Percentiles rank a stretch among this genome's conserved stretches.
Conservation (phyloP, 2,329 filamentous ascomycete genomes). For the Botrytis squamosa region DNA sequence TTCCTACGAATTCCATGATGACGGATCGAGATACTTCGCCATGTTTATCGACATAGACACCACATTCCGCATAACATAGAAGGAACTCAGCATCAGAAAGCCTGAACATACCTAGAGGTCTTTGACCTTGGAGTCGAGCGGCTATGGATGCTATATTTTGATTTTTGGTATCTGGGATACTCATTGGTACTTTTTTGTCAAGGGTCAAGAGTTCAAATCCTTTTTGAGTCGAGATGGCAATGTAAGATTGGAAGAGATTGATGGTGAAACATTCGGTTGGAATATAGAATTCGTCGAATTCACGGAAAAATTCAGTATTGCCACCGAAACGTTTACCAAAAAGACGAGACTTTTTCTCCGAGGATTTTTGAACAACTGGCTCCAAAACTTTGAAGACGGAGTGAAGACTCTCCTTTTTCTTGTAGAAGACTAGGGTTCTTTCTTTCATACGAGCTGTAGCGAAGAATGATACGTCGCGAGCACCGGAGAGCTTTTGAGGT, state of each 20-base stretch:
- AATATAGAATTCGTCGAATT: constrained; percentile 98
- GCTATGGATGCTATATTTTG: constrained; percentile 86
- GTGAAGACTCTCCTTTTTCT: constrained; percentile 87
- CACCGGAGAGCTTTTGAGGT: constrained; percentile 84
- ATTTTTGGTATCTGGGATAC: constrained; percentile 80
- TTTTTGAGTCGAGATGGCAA: constrained; percentile 86
- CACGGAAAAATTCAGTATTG: constrained; percentile 91
- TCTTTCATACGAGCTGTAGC: constrained; percentile 97
- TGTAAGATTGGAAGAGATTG: constrained; percentile 92
- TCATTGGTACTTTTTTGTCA: constrained; percentile 95
- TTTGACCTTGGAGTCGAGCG: constrained; percentile 75
- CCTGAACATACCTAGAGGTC: constrained; percentile 93
- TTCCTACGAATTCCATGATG: constrained; percentile 99
- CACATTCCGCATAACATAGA: constrained; percentile 91
- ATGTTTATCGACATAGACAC: constrained; percentile 97
- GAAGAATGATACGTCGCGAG: constrained; percentile 95
- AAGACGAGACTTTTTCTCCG: constrained; percentile 73
- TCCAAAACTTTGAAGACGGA: constrained; percentile 97
- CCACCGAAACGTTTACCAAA: constrained; percentile 61
- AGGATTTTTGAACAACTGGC: constrained; percentile 89
- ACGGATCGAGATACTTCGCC: constrained; percentile 91
- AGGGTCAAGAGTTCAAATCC: constrained; percentile 95
- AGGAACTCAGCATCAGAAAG: constrained; percentile 91
- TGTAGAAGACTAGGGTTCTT: constrained; percentile 90
- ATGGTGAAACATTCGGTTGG: constrained; percentile 92